A percentile compares a stretch with the other conserved stretches of the same genome.
phyloP scores from a whole-genome alignment of 345 rosid genomes.

The Gossypium stocksii region DNA sequence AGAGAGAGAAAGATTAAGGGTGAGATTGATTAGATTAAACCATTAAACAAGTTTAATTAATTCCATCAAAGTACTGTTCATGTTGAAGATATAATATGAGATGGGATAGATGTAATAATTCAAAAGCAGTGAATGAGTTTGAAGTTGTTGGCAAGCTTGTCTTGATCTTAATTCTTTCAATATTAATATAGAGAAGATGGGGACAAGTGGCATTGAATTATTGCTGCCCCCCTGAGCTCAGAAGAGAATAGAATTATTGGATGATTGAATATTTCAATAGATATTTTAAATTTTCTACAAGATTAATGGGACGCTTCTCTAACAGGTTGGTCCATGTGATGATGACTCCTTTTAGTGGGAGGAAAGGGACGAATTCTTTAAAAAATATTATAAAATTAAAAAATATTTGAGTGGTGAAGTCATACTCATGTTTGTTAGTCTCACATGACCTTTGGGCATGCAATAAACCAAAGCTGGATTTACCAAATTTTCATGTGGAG shows the following conservation, averaged over 20 bases:
- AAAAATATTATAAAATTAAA: background rate
- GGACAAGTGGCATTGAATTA: constrained; percentile 26
- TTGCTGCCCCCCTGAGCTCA: constrained; percentile 24
- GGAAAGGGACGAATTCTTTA: constrained; percentile 9
- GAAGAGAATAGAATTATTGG: constrained; percentile 24
- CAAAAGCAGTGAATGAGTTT: background rate
- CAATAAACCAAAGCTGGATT: constrained; percentile 8
- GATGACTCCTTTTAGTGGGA: constrained; percentile 18
- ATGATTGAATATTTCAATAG: background rate
- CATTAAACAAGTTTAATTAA: background rate
- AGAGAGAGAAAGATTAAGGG: background rate
- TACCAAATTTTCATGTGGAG: constrained; percentile 11
- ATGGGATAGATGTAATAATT: constrained; percentile 14
- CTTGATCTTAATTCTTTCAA: constrained; percentile 12
- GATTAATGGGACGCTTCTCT: constrained; percentile 14
- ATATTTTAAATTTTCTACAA: background rate
- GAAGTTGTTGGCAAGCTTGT: constrained; percentile 22
- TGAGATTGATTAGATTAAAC: constrained; percentile 2
- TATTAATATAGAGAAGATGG: constrained; percentile 1
- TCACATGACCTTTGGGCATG: constrained; percentile 26
- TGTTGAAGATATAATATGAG: background rate
- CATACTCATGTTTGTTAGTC: constrained; percentile 21
- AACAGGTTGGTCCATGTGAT: constrained; percentile 40
- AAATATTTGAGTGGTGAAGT: background rate
- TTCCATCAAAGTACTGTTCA: background rate